phyloP scores from a whole-genome alignment of 2,329 filamentous ascomycete species.

The Xylaria sp. region DNA sequence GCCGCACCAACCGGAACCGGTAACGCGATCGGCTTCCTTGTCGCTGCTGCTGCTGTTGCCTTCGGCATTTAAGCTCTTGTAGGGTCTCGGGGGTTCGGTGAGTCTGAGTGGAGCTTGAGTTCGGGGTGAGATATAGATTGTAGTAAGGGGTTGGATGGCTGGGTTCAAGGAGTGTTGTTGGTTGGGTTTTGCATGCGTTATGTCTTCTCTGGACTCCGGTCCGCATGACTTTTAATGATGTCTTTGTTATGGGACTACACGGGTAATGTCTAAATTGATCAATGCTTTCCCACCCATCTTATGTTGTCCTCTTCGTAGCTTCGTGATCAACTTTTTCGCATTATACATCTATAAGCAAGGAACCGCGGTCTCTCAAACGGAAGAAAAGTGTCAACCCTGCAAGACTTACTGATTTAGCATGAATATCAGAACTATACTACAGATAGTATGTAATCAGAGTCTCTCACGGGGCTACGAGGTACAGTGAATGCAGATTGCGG shows the following conservation, averaged over 20 bases:
- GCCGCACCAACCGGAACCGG: slow-evolving; percentile 20
- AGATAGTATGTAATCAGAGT: no score
- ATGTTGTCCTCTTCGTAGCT: background rate
- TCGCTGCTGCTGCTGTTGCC: slow-evolving; percentile 34
- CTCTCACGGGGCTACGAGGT: no score
- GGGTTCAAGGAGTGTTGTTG: background rate
- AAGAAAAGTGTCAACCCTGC: no score
- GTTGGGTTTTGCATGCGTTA: slow-evolving; percentile 3
- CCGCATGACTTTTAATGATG: slow-evolving; percentile 2
- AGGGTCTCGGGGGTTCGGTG: no score
- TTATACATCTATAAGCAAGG: no score
- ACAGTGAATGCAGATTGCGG: no score
- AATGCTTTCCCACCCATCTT: background rate
- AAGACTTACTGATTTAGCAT: no score
- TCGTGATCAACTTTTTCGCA: background rate
- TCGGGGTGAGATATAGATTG: background rate
- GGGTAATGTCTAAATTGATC: slow-evolving; percentile 33
- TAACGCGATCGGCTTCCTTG: slow-evolving; percentile 6
- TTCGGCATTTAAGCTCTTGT: slow-evolving; percentile 16
- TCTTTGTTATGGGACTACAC: background rate
- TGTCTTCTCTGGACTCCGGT: slow-evolving; percentile 5
- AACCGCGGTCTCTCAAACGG: no score
- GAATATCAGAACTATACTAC: no score
- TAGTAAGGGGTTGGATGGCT: background rate
- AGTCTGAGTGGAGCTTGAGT: background rate